Evolutionary conservation across 208 protist genomes (phyloP).

Genomic region (Novymonas esmeraldas): DNA sequence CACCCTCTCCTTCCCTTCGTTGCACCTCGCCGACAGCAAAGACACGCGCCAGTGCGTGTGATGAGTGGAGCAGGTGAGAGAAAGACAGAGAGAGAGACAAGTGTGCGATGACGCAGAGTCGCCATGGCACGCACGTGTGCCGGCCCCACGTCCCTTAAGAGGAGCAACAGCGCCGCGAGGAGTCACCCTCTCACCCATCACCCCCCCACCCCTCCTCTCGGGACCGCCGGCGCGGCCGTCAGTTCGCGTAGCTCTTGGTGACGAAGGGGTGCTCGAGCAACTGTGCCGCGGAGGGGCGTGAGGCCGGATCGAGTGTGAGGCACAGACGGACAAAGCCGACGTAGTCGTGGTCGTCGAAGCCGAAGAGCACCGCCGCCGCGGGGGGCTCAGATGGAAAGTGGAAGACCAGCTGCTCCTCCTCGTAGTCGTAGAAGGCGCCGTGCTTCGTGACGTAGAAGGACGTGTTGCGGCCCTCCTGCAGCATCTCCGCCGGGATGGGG

Average conservation of each 20-base stretch:
- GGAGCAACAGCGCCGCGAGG: too few species aligned
- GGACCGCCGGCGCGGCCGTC: too few species aligned
- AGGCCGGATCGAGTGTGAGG: slow-evolving; percentile 58
- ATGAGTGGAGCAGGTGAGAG: too few species aligned
- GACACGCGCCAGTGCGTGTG: too few species aligned
- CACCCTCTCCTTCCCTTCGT: too few species aligned
- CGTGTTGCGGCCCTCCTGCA: slow-evolving; percentile 92
- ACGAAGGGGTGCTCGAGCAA: slow-evolving; percentile 77
- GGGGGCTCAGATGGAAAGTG: slow-evolving; percentile 62
- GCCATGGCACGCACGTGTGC: too few species aligned
- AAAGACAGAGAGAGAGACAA: too few species aligned
- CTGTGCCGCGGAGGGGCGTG: slow-evolving; percentile 55
- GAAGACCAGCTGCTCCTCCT: slow-evolving; percentile 58
- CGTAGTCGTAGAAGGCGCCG: slow-evolving; percentile 79
- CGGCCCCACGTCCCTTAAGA: too few species aligned
- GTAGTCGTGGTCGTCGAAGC: slow-evolving; percentile 58
- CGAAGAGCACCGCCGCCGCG: slow-evolving; percentile 43
- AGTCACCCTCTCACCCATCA: too few species aligned
- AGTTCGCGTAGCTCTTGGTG: slow-evolving; percentile 23
- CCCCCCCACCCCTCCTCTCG: too few species aligned
- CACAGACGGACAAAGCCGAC: slow-evolving; percentile 79
- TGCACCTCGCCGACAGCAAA: too few species aligned
- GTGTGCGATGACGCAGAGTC: too few species aligned
- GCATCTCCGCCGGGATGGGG: slow-evolving; percentile 67
- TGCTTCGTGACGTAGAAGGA: slow-evolving; percentile 93